Conservation (phyloP, 2,329 filamentous ascomycete species). For the Penicillium sp. region DNA sequence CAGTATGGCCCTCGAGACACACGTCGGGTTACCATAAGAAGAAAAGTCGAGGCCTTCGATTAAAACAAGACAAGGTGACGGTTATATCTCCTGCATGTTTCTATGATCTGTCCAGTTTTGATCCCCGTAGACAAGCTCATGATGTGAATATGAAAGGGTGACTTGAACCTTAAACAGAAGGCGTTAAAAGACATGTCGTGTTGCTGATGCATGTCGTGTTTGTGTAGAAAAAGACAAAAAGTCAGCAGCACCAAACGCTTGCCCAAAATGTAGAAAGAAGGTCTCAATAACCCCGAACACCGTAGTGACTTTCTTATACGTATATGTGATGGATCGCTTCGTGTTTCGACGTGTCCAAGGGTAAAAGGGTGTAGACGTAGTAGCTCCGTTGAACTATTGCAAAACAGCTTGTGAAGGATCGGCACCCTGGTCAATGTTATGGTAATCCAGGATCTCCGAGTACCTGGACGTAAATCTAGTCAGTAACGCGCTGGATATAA, state of each 20-base stretch:
- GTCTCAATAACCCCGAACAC: conserved; percentile 2
- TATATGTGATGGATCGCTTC: conserved; percentile 7
- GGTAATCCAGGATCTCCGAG: conserved; percentile 97
- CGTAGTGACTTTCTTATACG: conserved; percentile 6
- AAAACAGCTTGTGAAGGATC: conserved; percentile 8
- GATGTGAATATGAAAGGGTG: neutral
- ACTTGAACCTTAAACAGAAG: neutral
- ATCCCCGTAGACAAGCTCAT: neutral
- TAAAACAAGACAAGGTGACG: neutral
- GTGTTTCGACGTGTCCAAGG: conserved; percentile 4
- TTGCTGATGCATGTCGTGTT: neutral
- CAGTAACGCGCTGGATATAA: conserved; percentile 6
- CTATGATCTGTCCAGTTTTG: conserved; percentile 13
- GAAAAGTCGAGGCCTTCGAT: neutral
- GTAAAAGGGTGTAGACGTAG: neutral
- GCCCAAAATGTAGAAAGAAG: conserved; percentile 9
- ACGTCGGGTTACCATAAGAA: neutral
- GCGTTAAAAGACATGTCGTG: neutral
- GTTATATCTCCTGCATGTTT: conserved; percentile 2
- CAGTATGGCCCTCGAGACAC: neutral
- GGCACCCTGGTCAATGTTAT: conserved; percentile 69
- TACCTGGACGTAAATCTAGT: conserved; percentile 60
- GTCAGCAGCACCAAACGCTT: conserved; percentile 8
- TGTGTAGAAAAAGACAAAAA: neutral
- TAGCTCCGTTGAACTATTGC: conserved; percentile 1